A percentile compares a stretch with the other conserved stretches of the same genome.
These are phyloP conservation scores for Endocalyx cinctus DNA, from an alignment of 2,329 filamentous ascomycete species.

Conservation along the genomic window DNA sequence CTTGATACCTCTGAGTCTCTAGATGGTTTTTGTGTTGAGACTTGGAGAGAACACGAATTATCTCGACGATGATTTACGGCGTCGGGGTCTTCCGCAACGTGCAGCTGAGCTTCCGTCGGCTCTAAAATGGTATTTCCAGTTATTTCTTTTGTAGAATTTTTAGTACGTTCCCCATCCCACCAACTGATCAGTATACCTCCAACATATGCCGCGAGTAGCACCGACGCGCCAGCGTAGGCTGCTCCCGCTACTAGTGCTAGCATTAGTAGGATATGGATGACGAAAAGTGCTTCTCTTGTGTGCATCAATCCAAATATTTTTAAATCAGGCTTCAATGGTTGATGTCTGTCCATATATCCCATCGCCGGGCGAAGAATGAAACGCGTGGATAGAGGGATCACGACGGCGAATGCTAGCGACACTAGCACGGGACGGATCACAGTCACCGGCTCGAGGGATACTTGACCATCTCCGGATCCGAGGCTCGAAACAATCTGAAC, in stretches of 20 bases:
- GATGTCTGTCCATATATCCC: too few relatives aligned
- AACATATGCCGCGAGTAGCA: slow-evolving; percentile 59
- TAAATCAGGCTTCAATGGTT: too few relatives aligned
- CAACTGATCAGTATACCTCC: slow-evolving; percentile 55
- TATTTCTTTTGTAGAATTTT: too few relatives aligned
- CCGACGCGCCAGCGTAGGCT: slow-evolving; percentile 58
- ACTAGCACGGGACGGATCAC: slow-evolving; percentile 43
- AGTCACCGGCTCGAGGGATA: slow-evolving; percentile 24
- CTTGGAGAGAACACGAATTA: too few relatives aligned
- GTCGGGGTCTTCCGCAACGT: too few relatives aligned
- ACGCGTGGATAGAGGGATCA: slow-evolving; percentile 42
- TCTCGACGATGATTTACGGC: too few relatives aligned
- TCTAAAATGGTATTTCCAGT: too few relatives aligned
- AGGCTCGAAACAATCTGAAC: slow-evolving; percentile 70
- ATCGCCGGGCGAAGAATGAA: slow-evolving; percentile 40
- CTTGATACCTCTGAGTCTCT: background rate
- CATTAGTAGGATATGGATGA: slow-evolving; percentile 45
- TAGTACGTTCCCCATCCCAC: slow-evolving; percentile 48
- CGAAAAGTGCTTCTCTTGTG: slow-evolving; percentile 32
- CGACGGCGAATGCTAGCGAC: slow-evolving; percentile 46
- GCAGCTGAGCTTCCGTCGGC: too few relatives aligned
- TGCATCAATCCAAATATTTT: slow-evolving; percentile 19
- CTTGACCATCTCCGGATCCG: slow-evolving; percentile 27
- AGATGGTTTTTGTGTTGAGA: too few relatives aligned
- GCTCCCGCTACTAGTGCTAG: slow-evolving; percentile 45